Percentiles rank a stretch among this genome's conserved stretches.
phyloP scores from a whole-genome alignment of 345 rosid genomes.

The Citrus sp. region DNA sequence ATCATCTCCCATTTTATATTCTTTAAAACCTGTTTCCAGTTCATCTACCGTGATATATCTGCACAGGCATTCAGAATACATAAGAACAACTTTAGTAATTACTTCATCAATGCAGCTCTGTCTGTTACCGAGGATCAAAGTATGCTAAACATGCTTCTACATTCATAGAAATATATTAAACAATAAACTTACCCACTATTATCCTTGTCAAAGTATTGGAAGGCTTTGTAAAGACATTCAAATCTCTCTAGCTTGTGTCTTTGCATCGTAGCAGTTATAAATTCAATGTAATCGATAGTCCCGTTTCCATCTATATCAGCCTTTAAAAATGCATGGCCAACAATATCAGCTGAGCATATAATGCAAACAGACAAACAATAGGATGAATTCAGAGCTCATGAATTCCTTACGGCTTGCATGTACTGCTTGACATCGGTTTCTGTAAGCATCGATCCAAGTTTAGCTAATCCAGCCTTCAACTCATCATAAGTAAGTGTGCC shows the following conservation, averaged over 20 bases:
- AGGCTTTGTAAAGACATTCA: too few species aligned
- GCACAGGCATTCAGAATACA: neutral
- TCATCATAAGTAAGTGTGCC: conserved; percentile 84
- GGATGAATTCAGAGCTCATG: neutral
- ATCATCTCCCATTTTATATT: conserved; percentile 77
- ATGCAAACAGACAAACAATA: too few species aligned
- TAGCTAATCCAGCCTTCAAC: conserved; percentile 65
- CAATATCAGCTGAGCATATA: too few species aligned
- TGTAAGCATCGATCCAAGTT: conserved; percentile 73
- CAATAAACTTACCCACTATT: conserved; percentile 56
- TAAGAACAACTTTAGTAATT: neutral
- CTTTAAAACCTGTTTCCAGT: conserved; percentile 72
- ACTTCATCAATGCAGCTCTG: neutral
- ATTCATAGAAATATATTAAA: neutral
- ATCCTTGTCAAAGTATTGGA: conserved; percentile 12
- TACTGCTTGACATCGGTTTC: conserved; percentile 74
- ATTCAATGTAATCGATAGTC: too few species aligned
- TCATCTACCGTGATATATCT: conserved; percentile 87
- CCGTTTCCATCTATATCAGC: too few species aligned
- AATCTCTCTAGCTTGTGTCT: too few species aligned
- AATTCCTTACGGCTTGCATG: conserved; percentile 52
- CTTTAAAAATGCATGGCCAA: too few species aligned
- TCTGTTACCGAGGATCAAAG: too few species aligned
- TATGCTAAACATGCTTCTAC: neutral
- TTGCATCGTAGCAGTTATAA: too few species aligned